These are phyloP conservation scores for Didymella keratinophila DNA, from an alignment of 2,329 filamentous ascomycete genomes.

Conservation along the genomic window DNA sequence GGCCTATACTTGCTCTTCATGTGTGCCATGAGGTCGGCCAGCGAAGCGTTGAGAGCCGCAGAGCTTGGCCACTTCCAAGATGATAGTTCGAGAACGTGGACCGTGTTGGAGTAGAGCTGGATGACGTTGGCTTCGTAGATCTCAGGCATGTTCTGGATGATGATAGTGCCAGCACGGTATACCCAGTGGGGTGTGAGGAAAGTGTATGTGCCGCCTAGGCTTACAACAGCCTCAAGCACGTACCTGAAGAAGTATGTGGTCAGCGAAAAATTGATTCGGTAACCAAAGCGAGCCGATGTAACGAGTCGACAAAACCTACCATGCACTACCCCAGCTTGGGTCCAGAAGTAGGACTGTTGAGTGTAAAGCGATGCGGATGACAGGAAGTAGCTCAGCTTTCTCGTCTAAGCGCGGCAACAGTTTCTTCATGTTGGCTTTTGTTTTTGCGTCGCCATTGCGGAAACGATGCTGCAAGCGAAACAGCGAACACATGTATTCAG, in stretches of 20 bases:
- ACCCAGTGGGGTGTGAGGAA: slow-evolving; percentile 50
- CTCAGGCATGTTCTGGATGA: slow-evolving; percentile 44
- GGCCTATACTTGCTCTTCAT: slow-evolving; percentile 43
- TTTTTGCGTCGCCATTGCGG: slow-evolving; percentile 40
- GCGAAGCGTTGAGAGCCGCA: slow-evolving; percentile 37
- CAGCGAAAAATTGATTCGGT: not conserved
- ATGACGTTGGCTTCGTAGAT: slow-evolving; percentile 44
- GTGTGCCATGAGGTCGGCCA: slow-evolving; percentile 43
- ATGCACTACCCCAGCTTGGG: slow-evolving; percentile 45
- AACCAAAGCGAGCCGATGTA: not conserved
- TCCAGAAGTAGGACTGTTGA: slow-evolving; percentile 46
- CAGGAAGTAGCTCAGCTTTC: slow-evolving; percentile 33
- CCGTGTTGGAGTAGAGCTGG: slow-evolving; percentile 46
- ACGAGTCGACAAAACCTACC: slow-evolving; percentile 19
- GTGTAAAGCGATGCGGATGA: slow-evolving; percentile 41
- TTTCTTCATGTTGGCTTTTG: slow-evolving; percentile 32
- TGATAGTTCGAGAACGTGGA: slow-evolving; percentile 45
- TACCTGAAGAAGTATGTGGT: slow-evolving; percentile 3
- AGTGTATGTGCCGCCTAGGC: slow-evolving; percentile 40
- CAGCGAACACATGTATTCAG: slow-evolving; percentile 46
- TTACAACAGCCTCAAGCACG: slow-evolving; percentile 44
- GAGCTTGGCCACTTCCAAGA: slow-evolving; percentile 48
- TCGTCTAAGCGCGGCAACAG: slow-evolving; percentile 40
- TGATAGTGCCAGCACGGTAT: slow-evolving; percentile 42
- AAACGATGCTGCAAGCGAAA: slow-evolving; percentile 48